Percentiles rank a stretch among this genome's conserved stretches.
phyloP scores from a whole-genome alignment of 2,329 filamentous ascomycete species.

The Colletotrichum melonis region DNA sequence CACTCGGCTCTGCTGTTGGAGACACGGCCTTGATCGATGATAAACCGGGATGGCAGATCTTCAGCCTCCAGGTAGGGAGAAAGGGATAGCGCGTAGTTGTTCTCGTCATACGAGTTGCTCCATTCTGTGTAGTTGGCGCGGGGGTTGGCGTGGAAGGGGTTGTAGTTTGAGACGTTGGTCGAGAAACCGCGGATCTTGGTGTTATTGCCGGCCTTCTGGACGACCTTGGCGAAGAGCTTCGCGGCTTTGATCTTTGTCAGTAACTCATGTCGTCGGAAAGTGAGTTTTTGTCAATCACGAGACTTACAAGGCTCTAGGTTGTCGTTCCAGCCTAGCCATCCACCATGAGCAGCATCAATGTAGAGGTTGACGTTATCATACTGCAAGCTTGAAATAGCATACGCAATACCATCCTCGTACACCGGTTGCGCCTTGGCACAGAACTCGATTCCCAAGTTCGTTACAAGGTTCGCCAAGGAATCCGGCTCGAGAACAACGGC shows the following conservation, averaged over 20 bases:
- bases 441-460: conserved; percentile 49
- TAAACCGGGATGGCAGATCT: conserved; percentile 55
- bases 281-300: no score
- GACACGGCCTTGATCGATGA: conserved; percentile 57
- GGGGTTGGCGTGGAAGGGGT: conserved; percentile 48
- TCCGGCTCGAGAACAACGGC: conserved; percentile 58
- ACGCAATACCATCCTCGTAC: conserved; percentile 55
- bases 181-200: conserved; percentile 52
- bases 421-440: conserved; percentile 50
- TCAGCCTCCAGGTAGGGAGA: conserved; percentile 49
- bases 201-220: conserved; percentile 46
- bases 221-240: conserved; percentile 51
- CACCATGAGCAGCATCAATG: conserved; percentile 55
- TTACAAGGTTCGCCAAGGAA: conserved; percentile 55
- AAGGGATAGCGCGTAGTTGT: conserved; percentile 52
- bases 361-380: conserved; percentile 51
- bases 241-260: conserved; percentile 44
- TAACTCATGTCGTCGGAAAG: no score
- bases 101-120: conserved; percentile 53
- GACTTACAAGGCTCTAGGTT: conserved; percentile 49
- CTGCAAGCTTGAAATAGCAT: conserved; percentile 53
- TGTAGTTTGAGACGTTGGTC: conserved; percentile 59
- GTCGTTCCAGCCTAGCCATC: conserved; percentile 55
- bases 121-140: conserved; percentile 55
- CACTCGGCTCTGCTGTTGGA: conserved; percentile 50